A percentile compares a stretch with the other conserved stretches of the same genome.
These are phyloP conservation scores for Arthromyces matolae DNA, from an alignment of 768 basidiomycete genomes.

Conservation along the genomic window DNA sequence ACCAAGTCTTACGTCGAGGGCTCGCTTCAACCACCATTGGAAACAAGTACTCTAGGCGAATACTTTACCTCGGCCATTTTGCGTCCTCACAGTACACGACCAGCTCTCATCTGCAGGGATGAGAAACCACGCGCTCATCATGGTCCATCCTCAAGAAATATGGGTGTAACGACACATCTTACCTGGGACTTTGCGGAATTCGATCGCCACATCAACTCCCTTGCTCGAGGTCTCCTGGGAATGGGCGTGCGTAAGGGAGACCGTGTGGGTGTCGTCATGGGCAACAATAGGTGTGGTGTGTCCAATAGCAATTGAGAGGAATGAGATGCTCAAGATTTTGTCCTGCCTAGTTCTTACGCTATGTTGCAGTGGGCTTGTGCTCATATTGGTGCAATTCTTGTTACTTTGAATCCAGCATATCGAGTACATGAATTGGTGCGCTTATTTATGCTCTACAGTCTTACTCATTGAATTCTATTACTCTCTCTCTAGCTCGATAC, in stretches of 20 bases:
- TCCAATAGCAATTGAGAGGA: not conserved
- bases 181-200: slow-evolving; percentile 77
- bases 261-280: slow-evolving; percentile 78
- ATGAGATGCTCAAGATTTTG: not conserved
- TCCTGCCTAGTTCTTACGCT: slow-evolving; percentile 60
- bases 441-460: not conserved
- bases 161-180: slow-evolving; percentile 47
- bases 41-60: slow-evolving; percentile 50
- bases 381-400: slow-evolving; percentile 78
- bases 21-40: slow-evolving; percentile 51
- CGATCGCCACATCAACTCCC: slow-evolving; percentile 57
- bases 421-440: slow-evolving; percentile 66
- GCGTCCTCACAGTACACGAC: slow-evolving; percentile 40
- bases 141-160: slow-evolving; percentile 53
- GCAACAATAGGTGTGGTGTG: slow-evolving; percentile 69
- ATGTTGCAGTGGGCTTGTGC: slow-evolving; percentile 84
- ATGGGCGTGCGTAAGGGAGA: slow-evolving; percentile 76
- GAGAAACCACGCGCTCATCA: slow-evolving; percentile 58
- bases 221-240: slow-evolving; percentile 64
- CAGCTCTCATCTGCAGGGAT: slow-evolving; percentile 62
- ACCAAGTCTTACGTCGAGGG: slow-evolving; percentile 57
- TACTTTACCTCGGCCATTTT: slow-evolving; percentile 62
- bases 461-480: not conserved
- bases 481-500: slow-evolving; percentile 45
- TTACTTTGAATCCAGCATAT: slow-evolving; percentile 83